A percentile compares a stretch with the other conserved stretches of the same genome.
Evolutionary conservation across 2,329 filamentous ascomycete species (phyloP).

Genomic region (Penicillium sp.): DNA sequence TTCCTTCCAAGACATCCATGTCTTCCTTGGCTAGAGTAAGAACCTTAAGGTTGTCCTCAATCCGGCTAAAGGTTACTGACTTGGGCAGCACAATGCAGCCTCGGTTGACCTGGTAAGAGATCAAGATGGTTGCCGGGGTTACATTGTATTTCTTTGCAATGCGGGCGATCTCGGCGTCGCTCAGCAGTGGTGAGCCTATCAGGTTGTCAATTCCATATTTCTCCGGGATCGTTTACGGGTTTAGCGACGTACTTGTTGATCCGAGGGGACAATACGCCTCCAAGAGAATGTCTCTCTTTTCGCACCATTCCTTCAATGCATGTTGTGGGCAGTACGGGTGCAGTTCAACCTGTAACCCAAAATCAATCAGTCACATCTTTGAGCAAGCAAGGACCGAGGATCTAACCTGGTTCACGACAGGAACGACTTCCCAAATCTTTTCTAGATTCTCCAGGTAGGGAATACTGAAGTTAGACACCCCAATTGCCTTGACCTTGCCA

Average conservation of each 20-base stretch:
- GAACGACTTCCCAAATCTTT: slow-evolving; percentile 19
- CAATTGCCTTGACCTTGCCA: slow-evolving; percentile 28
- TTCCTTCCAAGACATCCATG: slow-evolving; percentile 28
- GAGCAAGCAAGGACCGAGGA: too few species aligned
- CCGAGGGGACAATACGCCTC: slow-evolving; percentile 41
- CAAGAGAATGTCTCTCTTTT: slow-evolving; percentile 37
- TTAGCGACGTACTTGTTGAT: slow-evolving; percentile 3
- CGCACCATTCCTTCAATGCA: slow-evolving; percentile 39
- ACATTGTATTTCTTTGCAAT: slow-evolving; percentile 18
- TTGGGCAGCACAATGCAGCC: slow-evolving; percentile 20
- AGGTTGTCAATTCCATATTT: too few species aligned
- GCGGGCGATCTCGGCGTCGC: slow-evolving; percentile 11
- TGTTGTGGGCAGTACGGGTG: slow-evolving; percentile 45
- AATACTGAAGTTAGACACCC: slow-evolving; percentile 27
- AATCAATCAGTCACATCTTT: too few species aligned
- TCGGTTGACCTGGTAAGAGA: slow-evolving; percentile 20
- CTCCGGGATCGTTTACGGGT: background rate
- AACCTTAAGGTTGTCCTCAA: slow-evolving; percentile 1
- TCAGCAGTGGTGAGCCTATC: slow-evolving; percentile 18
- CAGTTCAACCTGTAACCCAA: slow-evolving; percentile 34
- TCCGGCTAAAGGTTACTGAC: slow-evolving; percentile 3
- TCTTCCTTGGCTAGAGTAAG: slow-evolving; percentile 15
- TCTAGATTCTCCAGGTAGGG: slow-evolving; percentile 22
- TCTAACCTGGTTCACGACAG: too few species aligned
- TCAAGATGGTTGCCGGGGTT: slow-evolving; percentile 14